Base-by-base conservation (phyloP, 208 protist genomes). In the Dictyostelium gargantuum region DNA sequence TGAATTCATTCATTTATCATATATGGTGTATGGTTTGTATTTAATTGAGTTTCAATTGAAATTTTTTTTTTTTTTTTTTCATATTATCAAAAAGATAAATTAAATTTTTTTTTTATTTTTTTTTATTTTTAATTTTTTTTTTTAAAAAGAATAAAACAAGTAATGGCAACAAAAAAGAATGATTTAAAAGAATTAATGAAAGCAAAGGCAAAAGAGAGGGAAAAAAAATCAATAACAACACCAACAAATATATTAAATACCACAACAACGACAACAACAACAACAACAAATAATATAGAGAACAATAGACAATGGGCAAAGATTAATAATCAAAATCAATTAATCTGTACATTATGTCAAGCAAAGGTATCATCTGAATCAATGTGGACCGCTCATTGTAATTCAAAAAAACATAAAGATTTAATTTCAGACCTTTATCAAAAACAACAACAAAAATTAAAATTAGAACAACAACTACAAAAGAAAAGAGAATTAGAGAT, bases 121-220 rank as follows among this genome's bases (percentile, higher is more conserved):
- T n/a, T n/a, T n/a, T n/a, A n/a, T n/a, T n/a, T n/a, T n/a, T n/a
- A n/a, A n/a, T n/a, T n/a, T n/a, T n/a, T n/a, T n/a, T n/a, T n/a
- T n/a, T n/a, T n/a, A n/a, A n/a, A n/a, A n/a, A n/a, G n/a, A n/a
- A n/a, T n/a, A n/a, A n/a, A n/a, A n/a, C n/a, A n/a, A n/a, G n/a
- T n/a, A n/a, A n/a, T n/a, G n/a, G n/a, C n/a, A n/a, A 8, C 74
- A 21, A 54, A 26, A 26, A 84, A 84, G 23, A 70, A 84, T 72
- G 79, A 84, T n/a, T 52, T 84, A 42, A 68, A 63, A 52, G 79
- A 63, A 23, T 48, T 84, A 8, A 84, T 84, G 79, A 84, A 84
- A 35, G 23, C 54, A 15, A 80, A 66, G 48, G 52, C 76, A 23
- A 84, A 72, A 52, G 35, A 40, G 11, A 52, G 21, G 17, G 26